Evolutionary conservation across 345 rosid genomes (phyloP).

Genomic region (Garcia nutans): DNA sequence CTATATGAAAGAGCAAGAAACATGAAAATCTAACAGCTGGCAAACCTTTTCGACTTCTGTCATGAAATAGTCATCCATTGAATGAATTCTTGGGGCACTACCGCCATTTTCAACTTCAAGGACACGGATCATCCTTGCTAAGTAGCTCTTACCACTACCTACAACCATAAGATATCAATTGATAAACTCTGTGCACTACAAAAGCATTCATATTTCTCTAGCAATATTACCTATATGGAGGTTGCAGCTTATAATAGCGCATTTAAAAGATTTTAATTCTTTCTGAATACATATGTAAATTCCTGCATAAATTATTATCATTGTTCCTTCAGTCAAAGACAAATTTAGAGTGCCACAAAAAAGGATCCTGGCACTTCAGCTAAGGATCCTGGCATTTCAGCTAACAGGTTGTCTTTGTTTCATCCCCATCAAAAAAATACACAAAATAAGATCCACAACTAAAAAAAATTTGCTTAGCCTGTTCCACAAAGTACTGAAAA

Average conservation of each 20-base stretch:
- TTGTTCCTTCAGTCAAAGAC: no score
- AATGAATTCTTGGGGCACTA: slow-evolving; percentile 86
- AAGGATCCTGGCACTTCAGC: no score
- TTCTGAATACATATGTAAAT: background rate
- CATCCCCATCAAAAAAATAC: background rate
- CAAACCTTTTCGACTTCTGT: slow-evolving; percentile 93
- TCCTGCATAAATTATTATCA: background rate
- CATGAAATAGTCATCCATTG: slow-evolving; percentile 98
- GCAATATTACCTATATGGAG: background rate
- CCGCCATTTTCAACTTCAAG: slow-evolving; percentile 88
- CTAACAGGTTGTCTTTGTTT: background rate
- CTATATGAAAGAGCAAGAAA: slow-evolving; percentile 3
- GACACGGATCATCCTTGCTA: slow-evolving; percentile 88
- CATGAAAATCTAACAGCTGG: slow-evolving; percentile 13
- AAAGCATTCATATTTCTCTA: background rate
- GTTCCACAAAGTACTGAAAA: background rate
- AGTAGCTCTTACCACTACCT: slow-evolving; percentile 98
- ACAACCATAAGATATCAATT: slow-evolving; percentile 9
- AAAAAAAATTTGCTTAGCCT: background rate
- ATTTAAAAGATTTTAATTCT: background rate
- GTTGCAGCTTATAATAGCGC: background rate
- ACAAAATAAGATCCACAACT: background rate
- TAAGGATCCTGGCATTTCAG: background rate
- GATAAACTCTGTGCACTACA: background rate
- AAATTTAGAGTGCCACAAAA: background rate